phyloP scores from a whole-genome alignment of 345 rosid species.

The Corymbia maculata region DNA sequence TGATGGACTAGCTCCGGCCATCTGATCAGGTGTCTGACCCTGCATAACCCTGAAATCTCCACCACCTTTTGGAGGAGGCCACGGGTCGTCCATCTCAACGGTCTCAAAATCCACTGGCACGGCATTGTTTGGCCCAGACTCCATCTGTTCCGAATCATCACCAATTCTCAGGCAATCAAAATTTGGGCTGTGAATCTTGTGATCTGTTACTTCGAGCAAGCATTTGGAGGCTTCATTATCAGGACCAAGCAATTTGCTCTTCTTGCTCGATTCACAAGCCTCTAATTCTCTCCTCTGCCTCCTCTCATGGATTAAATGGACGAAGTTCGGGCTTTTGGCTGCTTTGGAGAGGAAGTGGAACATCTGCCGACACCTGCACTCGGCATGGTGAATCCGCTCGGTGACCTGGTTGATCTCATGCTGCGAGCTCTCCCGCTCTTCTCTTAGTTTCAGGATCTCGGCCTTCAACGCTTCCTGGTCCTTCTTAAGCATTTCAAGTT shows the following conservation, averaged over 20 bases:
- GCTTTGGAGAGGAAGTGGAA: slow-evolving; percentile 36
- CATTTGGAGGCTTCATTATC: not conserved
- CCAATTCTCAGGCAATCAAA: not conserved
- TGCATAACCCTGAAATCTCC: not conserved
- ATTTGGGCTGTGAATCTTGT: not conserved
- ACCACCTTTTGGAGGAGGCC: not conserved
- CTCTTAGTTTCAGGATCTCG: slow-evolving; percentile 31
- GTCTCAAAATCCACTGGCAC: not conserved
- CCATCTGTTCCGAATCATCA: not conserved
- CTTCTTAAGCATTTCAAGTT: slow-evolving; percentile 24
- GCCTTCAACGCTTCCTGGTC: slow-evolving; percentile 22
- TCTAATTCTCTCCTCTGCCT: slow-evolving; percentile 15
- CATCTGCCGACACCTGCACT: slow-evolving; percentile 36
- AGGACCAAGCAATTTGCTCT: slow-evolving; percentile 15
- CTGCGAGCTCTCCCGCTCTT: slow-evolving; percentile 26
- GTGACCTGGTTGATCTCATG: slow-evolving; percentile 17
- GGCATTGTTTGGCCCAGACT: not conserved
- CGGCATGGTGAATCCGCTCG: slow-evolving; percentile 23
- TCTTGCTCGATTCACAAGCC: slow-evolving; percentile 17
- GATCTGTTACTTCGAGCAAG: not conserved
- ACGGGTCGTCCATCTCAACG: not conserved
- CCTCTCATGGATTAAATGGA: slow-evolving; percentile 29
- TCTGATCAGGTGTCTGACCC: not conserved
- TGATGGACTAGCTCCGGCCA: not conserved
- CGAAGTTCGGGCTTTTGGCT: slow-evolving; percentile 18